A percentile compares a stretch with the other conserved stretches of the same genome.
These are phyloP conservation scores for Prunus yedoensis DNA, from an alignment of 331 rosid species.

Conservation along the genomic window DNA sequence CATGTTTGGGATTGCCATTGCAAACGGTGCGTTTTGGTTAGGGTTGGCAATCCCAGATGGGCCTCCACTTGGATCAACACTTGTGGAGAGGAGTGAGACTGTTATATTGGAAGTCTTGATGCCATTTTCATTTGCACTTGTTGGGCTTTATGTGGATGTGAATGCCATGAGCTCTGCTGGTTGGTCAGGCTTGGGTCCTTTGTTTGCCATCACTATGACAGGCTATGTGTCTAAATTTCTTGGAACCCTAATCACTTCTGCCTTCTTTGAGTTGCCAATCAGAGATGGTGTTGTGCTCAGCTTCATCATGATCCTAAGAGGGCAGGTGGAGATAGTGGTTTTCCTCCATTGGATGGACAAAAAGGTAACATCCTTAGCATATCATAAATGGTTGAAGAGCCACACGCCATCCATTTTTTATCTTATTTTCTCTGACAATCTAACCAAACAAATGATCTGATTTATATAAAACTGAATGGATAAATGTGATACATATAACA, in stretches of 20 bases:
- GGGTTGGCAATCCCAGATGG: slow-evolving; percentile 69
- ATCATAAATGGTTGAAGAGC: no score
- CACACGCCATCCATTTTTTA: no score
- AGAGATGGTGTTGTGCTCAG: slow-evolving; percentile 56
- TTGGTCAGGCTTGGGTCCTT: slow-evolving; percentile 47
- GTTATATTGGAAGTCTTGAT: slow-evolving; percentile 45
- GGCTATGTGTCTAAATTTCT: slow-evolving; percentile 48
- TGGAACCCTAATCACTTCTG: slow-evolving; percentile 28
- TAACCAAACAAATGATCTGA: no score
- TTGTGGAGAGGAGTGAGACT: slow-evolving; percentile 42
- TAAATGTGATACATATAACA: no score
- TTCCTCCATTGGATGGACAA: slow-evolving; percentile 71
- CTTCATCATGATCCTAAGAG: slow-evolving; percentile 63
- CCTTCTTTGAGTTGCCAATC: slow-evolving; percentile 43
- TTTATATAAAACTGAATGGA: no score
- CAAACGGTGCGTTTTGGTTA: slow-evolving; percentile 62
- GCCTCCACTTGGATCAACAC: slow-evolving; percentile 58
- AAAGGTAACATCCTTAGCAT: slow-evolving; percentile 32
- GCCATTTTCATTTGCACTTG: slow-evolving; percentile 55
- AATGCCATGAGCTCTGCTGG: slow-evolving; percentile 25
- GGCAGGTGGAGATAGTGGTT: slow-evolving; percentile 62
- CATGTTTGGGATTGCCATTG: slow-evolving; percentile 55
- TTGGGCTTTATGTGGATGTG: slow-evolving; percentile 54
- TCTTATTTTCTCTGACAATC: no score
- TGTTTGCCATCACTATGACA: slow-evolving; percentile 38